Base-by-base conservation (phyloP, 139 green algal species). In the Chloropicon primus region DNA sequence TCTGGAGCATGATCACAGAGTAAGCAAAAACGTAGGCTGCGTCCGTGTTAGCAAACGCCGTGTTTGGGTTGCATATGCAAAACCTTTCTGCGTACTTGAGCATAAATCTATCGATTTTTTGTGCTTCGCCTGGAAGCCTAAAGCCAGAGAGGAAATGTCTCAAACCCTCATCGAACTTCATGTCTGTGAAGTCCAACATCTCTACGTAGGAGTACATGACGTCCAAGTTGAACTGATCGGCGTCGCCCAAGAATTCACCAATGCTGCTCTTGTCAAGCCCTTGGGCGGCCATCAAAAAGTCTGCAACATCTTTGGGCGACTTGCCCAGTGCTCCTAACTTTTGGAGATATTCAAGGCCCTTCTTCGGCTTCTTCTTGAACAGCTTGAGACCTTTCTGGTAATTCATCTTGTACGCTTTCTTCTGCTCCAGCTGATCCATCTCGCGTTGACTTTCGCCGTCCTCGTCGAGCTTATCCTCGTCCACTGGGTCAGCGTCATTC, bases 1-100 rank as follows among this genome's bases (percentile, higher is more conserved):
- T 99, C 90, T 99, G 98, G 80, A 99, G 91, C 95, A 99, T 97
- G 89, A 99, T 97, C 76, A 99, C 93, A 5, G 87, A 94, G 87
- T 97, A 99, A 25, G 94, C 93, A 71, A 99, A 88, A 82, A 99
- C 94, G 80, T 98, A 99, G 3, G 92, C 95, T 28, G 96, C 94
- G 78, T 99, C 95, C 0, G 95, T 94, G 22, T 77, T 91, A 81
- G 92, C 93, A 85, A 98, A 99, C 26, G 83, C 78, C 5, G 5
- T 62, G 24, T 86, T 85, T 0, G 93, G 91, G 80, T 98, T 99
- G 89, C 91, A 97, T 71, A 82, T 85, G 71, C 96, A 81, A 77
- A 87, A 99, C 72, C 94, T 91, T 85, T 97, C 94, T 2, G 96
- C 96, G 87, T 98, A 98, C 88, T 99, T 99, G 85, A 98, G 95